A percentile compares a stretch with the other conserved stretches of the same genome.
Conservation (phyloP, 257 asterid species). For the Petunia axillaris region DNA sequence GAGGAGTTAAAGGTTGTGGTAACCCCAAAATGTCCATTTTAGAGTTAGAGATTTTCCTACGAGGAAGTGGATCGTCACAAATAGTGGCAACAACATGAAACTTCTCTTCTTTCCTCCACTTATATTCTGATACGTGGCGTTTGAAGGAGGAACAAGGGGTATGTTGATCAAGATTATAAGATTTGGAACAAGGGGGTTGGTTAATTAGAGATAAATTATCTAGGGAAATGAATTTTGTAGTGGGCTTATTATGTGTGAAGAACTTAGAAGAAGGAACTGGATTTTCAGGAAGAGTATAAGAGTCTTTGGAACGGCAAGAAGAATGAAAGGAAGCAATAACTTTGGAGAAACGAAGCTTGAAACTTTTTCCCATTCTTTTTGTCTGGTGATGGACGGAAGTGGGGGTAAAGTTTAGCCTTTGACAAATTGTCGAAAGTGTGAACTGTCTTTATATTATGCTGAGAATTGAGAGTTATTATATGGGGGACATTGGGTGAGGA, state of each 20-base stretch:
- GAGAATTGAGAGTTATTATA: constrained; percentile 26
- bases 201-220: constrained; percentile 22
- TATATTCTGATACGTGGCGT: constrained; percentile 39
- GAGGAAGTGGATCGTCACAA: constrained; percentile 36
- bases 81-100: constrained; percentile 67
- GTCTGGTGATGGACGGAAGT: background rate
- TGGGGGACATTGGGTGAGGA: constrained; percentile 12
- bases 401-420: background rate
- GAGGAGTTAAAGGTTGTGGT: constrained; percentile 35
- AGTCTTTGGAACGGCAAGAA: constrained; percentile 74
- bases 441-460: constrained; percentile 21
- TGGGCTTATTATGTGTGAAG: constrained; percentile 29
- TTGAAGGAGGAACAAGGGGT: constrained; percentile 34
- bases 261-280: constrained; percentile 59
- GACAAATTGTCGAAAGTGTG: constrained; percentile 23
- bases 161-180: background rate
- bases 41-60: constrained; percentile 42
- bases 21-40: constrained; percentile 22
- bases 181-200: constrained; percentile 15
- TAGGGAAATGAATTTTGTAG: constrained; percentile 9
- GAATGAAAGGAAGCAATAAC: constrained; percentile 62
- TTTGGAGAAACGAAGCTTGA: constrained; percentile 58
- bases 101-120: constrained; percentile 64
- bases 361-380: constrained; percentile 28
- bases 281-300: constrained; percentile 54